Conservation (phyloP, 2,329 filamentous ascomycete genomes). For the Botryosphaeria dothidea region DNA sequence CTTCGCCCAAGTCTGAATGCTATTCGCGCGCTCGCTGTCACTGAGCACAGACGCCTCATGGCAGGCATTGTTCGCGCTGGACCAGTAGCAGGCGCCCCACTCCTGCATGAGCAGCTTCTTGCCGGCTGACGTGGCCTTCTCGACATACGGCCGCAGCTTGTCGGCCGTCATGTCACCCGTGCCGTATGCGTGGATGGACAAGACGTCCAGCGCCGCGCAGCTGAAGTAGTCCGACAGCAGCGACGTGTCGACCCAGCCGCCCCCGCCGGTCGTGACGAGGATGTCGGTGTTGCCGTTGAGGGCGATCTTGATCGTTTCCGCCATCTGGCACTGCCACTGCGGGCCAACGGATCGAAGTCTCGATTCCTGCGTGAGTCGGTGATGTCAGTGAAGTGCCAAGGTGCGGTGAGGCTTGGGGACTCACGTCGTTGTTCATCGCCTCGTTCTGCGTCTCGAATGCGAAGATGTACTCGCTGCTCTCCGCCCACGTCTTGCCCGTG, state of each 20-base stretch:
- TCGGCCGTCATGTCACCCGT: slow-evolving; percentile 27
- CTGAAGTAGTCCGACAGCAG: slow-evolving; percentile 20
- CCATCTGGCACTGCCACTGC: slow-evolving; percentile 23
- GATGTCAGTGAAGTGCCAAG: too few relatives aligned
- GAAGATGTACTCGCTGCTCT: slow-evolving; percentile 22
- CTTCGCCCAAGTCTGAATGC: slow-evolving; percentile 29
- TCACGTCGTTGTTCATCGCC: slow-evolving; percentile 18
- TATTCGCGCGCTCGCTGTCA: neutral
- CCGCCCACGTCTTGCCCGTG: slow-evolving; percentile 21
- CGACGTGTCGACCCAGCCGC: slow-evolving; percentile 19
- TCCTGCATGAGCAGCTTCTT: slow-evolving; percentile 38
- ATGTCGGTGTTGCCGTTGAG: slow-evolving; percentile 16
- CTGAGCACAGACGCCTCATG: slow-evolving; percentile 11
- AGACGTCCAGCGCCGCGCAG: slow-evolving; percentile 28
- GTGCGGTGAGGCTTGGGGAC: too few relatives aligned
- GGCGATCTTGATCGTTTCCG: slow-evolving; percentile 21
- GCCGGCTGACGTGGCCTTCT: slow-evolving; percentile 27
- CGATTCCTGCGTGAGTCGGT: too few relatives aligned
- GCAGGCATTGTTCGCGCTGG: slow-evolving; percentile 31
- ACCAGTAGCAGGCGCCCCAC: slow-evolving; percentile 34
- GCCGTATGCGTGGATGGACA: slow-evolving; percentile 31
- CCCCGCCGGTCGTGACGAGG: slow-evolving; percentile 23
- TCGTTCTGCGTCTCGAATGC: slow-evolving; percentile 25
- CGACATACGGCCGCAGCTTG: slow-evolving; percentile 27
- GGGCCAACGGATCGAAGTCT: too few relatives aligned